Base-by-base conservation (phyloP, 108 stramenopile species). In the Discostella pseudostelligera region DNA sequence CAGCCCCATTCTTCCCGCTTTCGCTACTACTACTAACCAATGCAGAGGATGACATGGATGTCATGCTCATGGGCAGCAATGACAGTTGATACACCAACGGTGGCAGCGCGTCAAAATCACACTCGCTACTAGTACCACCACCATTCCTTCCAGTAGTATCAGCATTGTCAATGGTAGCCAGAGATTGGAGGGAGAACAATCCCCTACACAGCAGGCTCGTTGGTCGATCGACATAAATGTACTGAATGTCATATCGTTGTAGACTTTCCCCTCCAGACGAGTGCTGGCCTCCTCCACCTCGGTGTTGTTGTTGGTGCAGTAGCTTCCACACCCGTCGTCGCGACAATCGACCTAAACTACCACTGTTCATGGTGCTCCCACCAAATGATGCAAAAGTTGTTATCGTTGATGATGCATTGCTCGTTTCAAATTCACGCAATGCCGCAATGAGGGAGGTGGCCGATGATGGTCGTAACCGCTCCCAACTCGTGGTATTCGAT, bases 61-160 rank as follows among this genome's bases (percentile, higher is more conserved):
- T 39, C 3, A 29, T 19, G 35, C 51, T 29, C 43, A 56, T 25
- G 20, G 68, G 68, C n/a, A 74, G 22, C 11, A 79, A 39, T 26
- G 54, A 67, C 22, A 79, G 44, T 55, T 79, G 78, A 51, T 79
- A 74, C 26, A 79, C 62, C 35, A 79, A 44, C 16, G 78, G 78
- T 25, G 78, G 78, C 47, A 79, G 28, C 0, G 70, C 56, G 35
- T 79, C 69, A 2, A 40, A 21, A 46, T 74, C 68, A 12, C 36
- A 22, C 3, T 47, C 47, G 16, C 32, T 3, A 13, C 29, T 49
- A 12, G 47, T 43, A 32, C 47, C 13, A 21, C 22, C 3, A 8
- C 4, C 4, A 39, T 43, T 5, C 56, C 25, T 19, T n/a, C 56
- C 21, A 55, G 36, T n/a, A 5, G 13, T 2, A 16, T 16, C 60